These are phyloP conservation scores for Apiotrichum siamense DNA, from an alignment of 1,284 basidiomycete genomes.

Conservation along the genomic window DNA sequence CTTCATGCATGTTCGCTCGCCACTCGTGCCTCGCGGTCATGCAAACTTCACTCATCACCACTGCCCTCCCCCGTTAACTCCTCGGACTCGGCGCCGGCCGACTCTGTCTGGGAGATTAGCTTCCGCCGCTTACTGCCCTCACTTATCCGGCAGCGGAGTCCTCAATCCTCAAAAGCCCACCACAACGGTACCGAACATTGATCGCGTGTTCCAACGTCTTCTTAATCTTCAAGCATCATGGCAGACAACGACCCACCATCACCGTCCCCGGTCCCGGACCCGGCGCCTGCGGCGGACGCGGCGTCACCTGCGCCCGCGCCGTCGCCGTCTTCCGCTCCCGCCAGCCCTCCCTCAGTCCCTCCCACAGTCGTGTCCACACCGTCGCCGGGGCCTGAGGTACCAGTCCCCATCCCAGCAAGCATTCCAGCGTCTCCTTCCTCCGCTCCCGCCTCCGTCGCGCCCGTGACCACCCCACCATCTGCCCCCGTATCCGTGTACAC, in stretches of 20 bases:
- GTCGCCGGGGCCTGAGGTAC: neutral
- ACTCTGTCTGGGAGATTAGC: neutral
- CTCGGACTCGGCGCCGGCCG: neutral
- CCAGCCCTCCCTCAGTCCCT: neutral
- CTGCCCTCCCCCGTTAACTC: neutral
- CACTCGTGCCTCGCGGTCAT: neutral
- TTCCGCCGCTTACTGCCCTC: neutral
- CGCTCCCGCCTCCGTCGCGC: neutral
- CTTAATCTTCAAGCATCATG: slow-evolving; percentile 25
- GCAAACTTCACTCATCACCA: neutral
- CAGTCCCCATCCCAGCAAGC: neutral
- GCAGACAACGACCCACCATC: slow-evolving; percentile 34
- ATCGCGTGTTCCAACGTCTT: neutral
- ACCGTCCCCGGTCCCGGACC: slow-evolving; percentile 23
- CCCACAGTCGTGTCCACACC: neutral
- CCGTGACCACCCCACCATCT: neutral
- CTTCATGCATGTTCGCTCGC: neutral
- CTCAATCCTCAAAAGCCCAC: neutral
- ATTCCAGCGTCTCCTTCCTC: neutral
- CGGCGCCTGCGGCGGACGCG: slow-evolving; percentile 27
- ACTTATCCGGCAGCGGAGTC: neutral
- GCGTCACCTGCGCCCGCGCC: slow-evolving; percentile 8
- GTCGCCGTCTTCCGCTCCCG: slow-evolving; percentile 11
- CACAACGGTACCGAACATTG: neutral
- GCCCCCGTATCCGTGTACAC: no score